phyloP scores from a whole-genome alignment of 345 rosid species.

The Sonneratia caseolaris region DNA sequence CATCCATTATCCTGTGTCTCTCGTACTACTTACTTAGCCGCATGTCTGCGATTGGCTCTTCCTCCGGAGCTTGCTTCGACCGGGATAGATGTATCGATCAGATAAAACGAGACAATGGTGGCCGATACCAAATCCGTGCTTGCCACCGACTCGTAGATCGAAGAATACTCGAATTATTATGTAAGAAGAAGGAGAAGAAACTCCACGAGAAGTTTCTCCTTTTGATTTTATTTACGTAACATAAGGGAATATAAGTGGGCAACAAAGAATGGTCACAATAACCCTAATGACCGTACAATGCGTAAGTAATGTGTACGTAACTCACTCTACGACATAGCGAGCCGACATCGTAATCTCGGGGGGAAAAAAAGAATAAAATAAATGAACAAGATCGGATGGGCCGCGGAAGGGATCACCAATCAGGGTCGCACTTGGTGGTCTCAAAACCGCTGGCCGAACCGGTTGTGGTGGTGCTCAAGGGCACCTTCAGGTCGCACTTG shows the following conservation, averaged over 20 bases:
- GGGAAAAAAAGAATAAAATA: not conserved
- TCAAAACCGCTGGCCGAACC: constrained; percentile 6
- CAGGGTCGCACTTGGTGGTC: constrained; percentile 16
- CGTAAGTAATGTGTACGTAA: not conserved
- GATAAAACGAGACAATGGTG: no score
- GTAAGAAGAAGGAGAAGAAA: not conserved
- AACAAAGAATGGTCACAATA: not conserved
- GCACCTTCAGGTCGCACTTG: constrained; percentile 20
- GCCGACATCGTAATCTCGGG: no score
- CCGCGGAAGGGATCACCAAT: constrained; percentile 8
- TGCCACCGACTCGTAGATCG: no score
- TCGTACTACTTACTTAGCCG: no score
- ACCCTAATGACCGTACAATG: not conserved
- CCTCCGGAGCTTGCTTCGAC: no score
- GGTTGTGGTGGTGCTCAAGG: constrained; percentile 8
- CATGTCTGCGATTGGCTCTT: no score
- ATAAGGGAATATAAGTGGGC: not conserved
- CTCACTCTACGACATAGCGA: not conserved
- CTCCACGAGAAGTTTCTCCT: not conserved
- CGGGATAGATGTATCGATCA: no score
- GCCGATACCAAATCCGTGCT: no score
- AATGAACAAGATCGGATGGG: no score
- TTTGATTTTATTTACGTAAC: not conserved
- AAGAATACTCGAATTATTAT: no score
- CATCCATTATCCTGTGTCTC: no score